Evolutionary conservation across 495 filamentous ascomycete genomes (phyloP).

Genomic region (Durotheca rogersii): DNA sequence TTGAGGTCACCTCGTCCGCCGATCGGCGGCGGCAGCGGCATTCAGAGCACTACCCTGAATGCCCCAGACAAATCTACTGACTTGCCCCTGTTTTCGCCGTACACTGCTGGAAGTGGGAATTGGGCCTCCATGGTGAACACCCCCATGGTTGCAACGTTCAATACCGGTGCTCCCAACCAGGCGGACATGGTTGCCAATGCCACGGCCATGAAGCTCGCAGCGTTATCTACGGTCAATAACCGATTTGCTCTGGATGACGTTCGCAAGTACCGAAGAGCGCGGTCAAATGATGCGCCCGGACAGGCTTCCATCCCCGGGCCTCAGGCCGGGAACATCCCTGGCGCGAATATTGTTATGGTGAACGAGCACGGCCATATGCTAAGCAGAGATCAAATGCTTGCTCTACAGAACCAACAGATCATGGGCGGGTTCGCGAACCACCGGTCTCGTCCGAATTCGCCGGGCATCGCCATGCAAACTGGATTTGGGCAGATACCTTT

Average conservation of each 20-base stretch:
- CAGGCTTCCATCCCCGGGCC: slow-evolving; percentile 46
- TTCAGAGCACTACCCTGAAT: slow-evolving; percentile 81
- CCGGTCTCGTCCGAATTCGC: slow-evolving; percentile 90
- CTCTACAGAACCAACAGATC: slow-evolving; percentile 80
- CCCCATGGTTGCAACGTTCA: slow-evolving; percentile 87
- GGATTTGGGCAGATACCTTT: slow-evolving; percentile 70
- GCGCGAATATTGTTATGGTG: slow-evolving; percentile 78
- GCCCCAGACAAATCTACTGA: slow-evolving; percentile 69
- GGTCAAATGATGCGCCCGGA: slow-evolving; percentile 81
- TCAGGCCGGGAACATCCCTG: slow-evolving; percentile 52
- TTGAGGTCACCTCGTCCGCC: slow-evolving; percentile 80
- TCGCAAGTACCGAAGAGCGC: slow-evolving; percentile 86
- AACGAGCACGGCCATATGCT: slow-evolving; percentile 89
- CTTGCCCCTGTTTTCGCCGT: slow-evolving; percentile 85
- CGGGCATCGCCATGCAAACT: slow-evolving; percentile 79
- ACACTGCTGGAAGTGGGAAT: slow-evolving; percentile 78
- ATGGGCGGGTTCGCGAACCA: slow-evolving; percentile 69
- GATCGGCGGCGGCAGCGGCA: slow-evolving; percentile 62
- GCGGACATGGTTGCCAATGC: slow-evolving; percentile 99
- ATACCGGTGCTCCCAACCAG: slow-evolving; percentile 60
- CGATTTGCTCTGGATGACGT: slow-evolving; percentile 95
- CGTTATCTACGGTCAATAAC: slow-evolving; percentile 96
- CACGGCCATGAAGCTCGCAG: slow-evolving; percentile 97
- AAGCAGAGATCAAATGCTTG: slow-evolving; percentile 79
- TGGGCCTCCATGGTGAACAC: slow-evolving; percentile 99